Conservation (phyloP, 1,284 basidiomycete genomes). For the Ustilago sp. region DNA sequence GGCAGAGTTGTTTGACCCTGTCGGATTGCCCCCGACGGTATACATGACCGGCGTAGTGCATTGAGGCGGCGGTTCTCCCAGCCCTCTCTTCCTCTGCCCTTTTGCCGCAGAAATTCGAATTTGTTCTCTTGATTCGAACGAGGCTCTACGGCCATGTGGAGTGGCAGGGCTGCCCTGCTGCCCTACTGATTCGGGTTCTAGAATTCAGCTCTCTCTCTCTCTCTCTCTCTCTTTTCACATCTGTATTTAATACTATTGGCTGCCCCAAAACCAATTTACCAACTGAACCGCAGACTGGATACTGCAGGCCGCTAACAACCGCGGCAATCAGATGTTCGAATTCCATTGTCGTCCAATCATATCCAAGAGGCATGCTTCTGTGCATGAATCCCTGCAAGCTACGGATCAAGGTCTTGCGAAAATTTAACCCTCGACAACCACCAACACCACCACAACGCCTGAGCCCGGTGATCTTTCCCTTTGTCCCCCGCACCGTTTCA, state of each 20-base stretch:
- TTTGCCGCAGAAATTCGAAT: neutral
- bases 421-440: neutral
- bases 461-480: neutral
- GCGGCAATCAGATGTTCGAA: constrained; percentile 3
- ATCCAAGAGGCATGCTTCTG: neutral
- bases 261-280: neutral
- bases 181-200: no score
- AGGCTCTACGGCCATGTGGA: neutral
- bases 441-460: neutral
- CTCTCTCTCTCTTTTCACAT: neutral
- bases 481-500: neutral
- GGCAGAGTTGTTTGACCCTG: neutral
- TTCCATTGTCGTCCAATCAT: constrained; percentile 6
- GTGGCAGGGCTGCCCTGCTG: constrained; percentile 3
- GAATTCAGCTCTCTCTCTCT: no score
- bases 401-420: constrained; percentile 18
- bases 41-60: neutral
- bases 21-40: neutral
- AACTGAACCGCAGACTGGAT: constrained; percentile 3
- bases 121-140: neutral
- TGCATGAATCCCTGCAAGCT: constrained; percentile 10
- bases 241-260: neutral
- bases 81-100: no score
- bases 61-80: neutral
- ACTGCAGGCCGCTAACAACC: neutral